Evolutionary conservation across 495 filamentous ascomycete genomes (phyloP), one percentile per base, ranked within the genome.

Genomic region (Tetracladium setigerum): DNA sequence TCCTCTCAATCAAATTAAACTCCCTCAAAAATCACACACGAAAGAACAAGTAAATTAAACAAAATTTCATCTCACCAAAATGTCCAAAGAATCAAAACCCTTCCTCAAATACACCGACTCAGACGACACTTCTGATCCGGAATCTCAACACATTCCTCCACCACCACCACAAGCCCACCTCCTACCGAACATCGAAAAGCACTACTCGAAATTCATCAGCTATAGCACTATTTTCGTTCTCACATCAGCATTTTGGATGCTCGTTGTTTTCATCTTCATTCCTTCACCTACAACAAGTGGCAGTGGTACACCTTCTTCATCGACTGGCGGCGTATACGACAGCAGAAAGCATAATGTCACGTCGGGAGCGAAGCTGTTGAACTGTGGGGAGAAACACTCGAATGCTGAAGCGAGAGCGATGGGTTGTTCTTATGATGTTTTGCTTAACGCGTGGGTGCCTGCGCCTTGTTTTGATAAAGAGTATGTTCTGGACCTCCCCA

Each of bases 41-140:
- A 27, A 27, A 27, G 22, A n/a, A n/a, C n/a, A n/a, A n/a, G n/a
- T n/a, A n/a, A n/a, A n/a, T n/a, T n/a, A n/a, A n/a, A n/a, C n/a
- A n/a, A n/a, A n/a, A n/a, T n/a, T n/a, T n/a, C n/a, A n/a, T n/a
- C 22, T 27, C 3, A 27, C 7, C 22, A 27, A 27, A 27, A 27
- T 27, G 22, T 27, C 22, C 22, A 27, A 27, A 27, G 22, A 27
- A 27, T 27, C 22, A 3, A 27, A 44, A 19, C 30, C 41, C 30
- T 44, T 44, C 27, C 41, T 44, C 10, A 14, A 44, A 33, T 44
- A 44, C 41, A 11, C 41, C 2, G 41, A 33, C 12, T 27, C 22
- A 3, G 41, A 44, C 10, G 11, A 2, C 11, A 8, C 5, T 5
- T 12, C 40, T 1, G 16, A 31, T 34, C 12, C 12, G 2, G n/a